Evolutionary conservation across 2,329 filamentous ascomycete genomes (phyloP).

Genomic region (Fusarium sp.): DNA sequence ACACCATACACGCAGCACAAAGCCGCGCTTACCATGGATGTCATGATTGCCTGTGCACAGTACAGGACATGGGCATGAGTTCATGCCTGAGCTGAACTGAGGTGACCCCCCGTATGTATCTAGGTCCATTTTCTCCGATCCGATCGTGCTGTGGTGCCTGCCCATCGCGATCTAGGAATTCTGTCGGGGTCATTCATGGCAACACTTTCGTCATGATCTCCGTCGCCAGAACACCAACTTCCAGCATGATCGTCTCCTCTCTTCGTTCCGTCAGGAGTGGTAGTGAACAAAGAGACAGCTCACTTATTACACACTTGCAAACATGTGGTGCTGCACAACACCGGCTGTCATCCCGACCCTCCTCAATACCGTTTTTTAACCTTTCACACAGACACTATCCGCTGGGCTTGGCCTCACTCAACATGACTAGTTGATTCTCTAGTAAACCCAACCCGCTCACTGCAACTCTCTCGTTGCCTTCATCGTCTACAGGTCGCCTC

Average conservation of each 20-base stretch:
- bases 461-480: background rate
- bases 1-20: slow-evolving; percentile 1
- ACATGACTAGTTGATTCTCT: slow-evolving; percentile 20
- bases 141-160: slow-evolving; percentile 11
- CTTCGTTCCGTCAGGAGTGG: background rate
- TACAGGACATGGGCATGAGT: slow-evolving; percentile 15
- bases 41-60: slow-evolving; percentile 1
- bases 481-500: background rate
- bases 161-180: slow-evolving; percentile 21
- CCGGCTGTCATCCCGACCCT: slow-evolving; percentile 32
- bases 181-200: slow-evolving; percentile 2
- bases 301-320: slow-evolving; percentile 1
- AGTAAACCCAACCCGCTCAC: slow-evolving; percentile 6
- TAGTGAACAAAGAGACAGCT: slow-evolving; percentile 1
- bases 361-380: slow-evolving; percentile 16
- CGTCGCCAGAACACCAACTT: slow-evolving; percentile 7
- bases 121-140: slow-evolving; percentile 21
- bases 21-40: slow-evolving; percentile 6
- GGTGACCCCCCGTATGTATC: slow-evolving; percentile 1
- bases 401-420: slow-evolving; percentile 15
- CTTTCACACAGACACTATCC: slow-evolving; percentile 12
- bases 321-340: slow-evolving; percentile 11
- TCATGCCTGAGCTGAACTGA: slow-evolving; percentile 3
- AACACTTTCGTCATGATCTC: slow-evolving; percentile 30
- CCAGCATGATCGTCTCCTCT: slow-evolving; percentile 13